Base-by-base conservation (phyloP, 345 rosid species). In the Turnera subulata region DNA sequence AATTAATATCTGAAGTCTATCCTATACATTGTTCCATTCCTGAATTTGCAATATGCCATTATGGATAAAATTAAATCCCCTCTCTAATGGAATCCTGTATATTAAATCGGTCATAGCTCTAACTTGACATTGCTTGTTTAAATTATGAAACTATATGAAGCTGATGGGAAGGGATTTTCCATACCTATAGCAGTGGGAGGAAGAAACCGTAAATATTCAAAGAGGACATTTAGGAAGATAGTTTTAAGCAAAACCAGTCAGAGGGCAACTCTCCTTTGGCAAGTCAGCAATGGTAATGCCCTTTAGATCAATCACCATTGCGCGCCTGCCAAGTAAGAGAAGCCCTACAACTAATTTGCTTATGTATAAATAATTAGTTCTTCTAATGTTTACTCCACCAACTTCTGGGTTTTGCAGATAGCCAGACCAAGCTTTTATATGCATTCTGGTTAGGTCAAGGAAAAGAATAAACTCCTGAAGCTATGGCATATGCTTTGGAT, bases 251-350 rank as follows among this genome's bases (percentile, higher is more conserved):
- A 58, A 65, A 74, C 24, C 63, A 76, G 63, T 67, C 56, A 62
- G 19, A 70, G 77, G 81, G 75, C 75, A 76, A 66, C 81, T 76
- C 75, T 76, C 77, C 78, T 73, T 79, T 79, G 84, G 79, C 84
- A 79, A 63, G 66, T 35, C 18, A 40, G n/a, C 18, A 16, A 6
- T 55, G 19, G n/a, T 17, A 22, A 24, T 0, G 15, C 13, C 40
- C 6, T 21, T 37, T 33, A 42, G 14, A 56, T 1, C 37, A 24
- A 45, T 50, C 61, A 11, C 47, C 39, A 56, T 64, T 43, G n/a
- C n/a, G 35, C n/a, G 43, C 64, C 24, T 71, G 81, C 81, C 79
- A 74, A 73, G 35, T 6, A 19, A 68, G 77, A 76, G 65, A 46
- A 17, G 67, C 80, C 77, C 76, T 72, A 24, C 39, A 6, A 73